Evolutionary conservation across 768 basidiomycete genomes (phyloP).

Genomic region (Chalciporus pseudorubinellus): DNA sequence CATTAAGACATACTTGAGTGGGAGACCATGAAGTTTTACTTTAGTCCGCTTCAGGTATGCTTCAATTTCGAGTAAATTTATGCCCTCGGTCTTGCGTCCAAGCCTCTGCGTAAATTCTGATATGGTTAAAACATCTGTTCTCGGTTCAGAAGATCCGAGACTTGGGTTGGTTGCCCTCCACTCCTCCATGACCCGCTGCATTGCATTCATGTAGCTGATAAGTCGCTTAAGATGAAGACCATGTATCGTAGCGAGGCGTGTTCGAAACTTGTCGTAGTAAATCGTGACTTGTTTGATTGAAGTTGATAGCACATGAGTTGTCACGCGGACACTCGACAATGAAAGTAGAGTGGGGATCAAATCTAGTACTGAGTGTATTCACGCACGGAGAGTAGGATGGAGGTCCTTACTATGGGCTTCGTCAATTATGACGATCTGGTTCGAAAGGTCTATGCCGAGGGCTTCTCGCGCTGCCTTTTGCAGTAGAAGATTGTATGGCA

Average conservation of each 20-base stretch:
- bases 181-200: slow-evolving; percentile 56
- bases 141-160: slow-evolving; percentile 13
- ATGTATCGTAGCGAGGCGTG: slow-evolving; percentile 70
- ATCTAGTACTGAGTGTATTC: slow-evolving; percentile 51
- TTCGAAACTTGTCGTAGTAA: slow-evolving; percentile 77
- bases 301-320: slow-evolving; percentile 50
- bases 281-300: slow-evolving; percentile 73
- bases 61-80: slow-evolving; percentile 84
- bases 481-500: slow-evolving; percentile 92
- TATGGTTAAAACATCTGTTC: slow-evolving; percentile 65
- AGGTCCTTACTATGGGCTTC: slow-evolving; percentile 86
- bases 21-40: slow-evolving; percentile 50
- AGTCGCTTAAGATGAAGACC: slow-evolving; percentile 79
- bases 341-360: slow-evolving; percentile 87
- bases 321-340: slow-evolving; percentile 70
- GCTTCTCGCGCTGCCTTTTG: slow-evolving; percentile 82
- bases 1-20: background rate
- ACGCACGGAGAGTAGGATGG: slow-evolving; percentile 4
- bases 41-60: slow-evolving; percentile 81
- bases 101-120: slow-evolving; percentile 61
- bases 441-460: slow-evolving; percentile 78
- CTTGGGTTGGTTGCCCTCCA: slow-evolving; percentile 41
- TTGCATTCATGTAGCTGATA: slow-evolving; percentile 64
- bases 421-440: slow-evolving; percentile 88
- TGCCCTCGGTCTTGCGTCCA: slow-evolving; percentile 65